Percentiles rank a stretch among this genome's conserved stretches.
Conservation (phyloP, 1,139 yeast genomes). For the Candida buenavistaensis region DNA sequence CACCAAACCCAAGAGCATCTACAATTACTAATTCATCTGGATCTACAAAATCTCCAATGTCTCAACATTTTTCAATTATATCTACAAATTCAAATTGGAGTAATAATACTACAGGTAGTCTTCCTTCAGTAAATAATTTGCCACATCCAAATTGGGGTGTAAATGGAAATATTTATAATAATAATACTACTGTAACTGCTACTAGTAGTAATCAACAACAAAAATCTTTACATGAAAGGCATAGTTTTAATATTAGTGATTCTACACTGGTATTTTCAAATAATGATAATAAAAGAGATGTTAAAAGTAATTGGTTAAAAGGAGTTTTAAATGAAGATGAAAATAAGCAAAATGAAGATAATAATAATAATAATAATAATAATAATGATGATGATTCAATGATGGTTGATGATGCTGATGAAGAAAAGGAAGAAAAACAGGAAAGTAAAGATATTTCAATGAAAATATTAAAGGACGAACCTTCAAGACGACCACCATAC, state of each 20-base stretch:
- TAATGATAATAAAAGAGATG: conserved; percentile 4
- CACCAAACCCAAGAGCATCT: conserved; percentile 9
- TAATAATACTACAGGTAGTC: conserved; percentile 5
- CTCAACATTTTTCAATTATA: conserved; percentile 10
- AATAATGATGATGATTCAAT: conserved; percentile 3
- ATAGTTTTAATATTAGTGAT: conserved; percentile 5
- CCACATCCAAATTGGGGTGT: conserved; percentile 8
- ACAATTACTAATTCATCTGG: conserved; percentile 9
- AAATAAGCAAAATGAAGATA: conserved; percentile 1
- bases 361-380: neutral
- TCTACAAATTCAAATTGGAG: conserved; percentile 7
- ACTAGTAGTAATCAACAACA: too few relatives aligned
- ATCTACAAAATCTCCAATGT: conserved; percentile 11
- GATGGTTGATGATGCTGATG: conserved; percentile 4
- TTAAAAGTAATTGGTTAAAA: conserved; percentile 15
- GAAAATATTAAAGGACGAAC: too few relatives aligned
- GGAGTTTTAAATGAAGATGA: conserved; percentile 17
- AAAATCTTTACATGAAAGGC: conserved; percentile 5
- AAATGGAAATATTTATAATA: neutral
- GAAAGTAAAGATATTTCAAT: conserved; percentile 1
- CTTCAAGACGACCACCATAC: neutral
- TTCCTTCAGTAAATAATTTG: conserved; percentile 11
- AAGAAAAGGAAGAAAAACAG: conserved; percentile 5
- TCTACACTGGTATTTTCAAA: conserved; percentile 5
- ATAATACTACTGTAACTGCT: too few relatives aligned